Conservation (phyloP, 148 eudicot species). For the Nepenthes gracilis region DNA sequence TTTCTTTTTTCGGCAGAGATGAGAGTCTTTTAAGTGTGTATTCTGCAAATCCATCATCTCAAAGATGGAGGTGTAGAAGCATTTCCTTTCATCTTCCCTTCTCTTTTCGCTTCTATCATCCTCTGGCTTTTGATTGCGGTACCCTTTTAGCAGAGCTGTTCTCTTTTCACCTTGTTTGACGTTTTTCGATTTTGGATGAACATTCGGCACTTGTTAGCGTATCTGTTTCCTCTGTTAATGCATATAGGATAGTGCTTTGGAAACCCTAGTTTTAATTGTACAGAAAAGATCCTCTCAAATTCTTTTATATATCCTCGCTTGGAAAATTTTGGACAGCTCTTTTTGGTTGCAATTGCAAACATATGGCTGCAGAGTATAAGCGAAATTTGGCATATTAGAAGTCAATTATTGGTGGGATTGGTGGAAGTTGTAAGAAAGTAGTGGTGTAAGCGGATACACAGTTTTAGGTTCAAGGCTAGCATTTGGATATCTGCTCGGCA, state of each 20-base stretch:
- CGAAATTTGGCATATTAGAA: too few relatives aligned
- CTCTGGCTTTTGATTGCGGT: not conserved
- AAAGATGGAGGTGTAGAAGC: constrained; percentile 14
- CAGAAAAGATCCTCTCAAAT: not conserved
- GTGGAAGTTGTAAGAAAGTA: not conserved
- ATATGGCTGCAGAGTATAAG: not conserved
- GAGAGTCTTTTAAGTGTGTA: constrained; percentile 1
- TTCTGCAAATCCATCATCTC: constrained; percentile 5
- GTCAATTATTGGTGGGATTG: too few relatives aligned
- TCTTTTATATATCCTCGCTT: not conserved
- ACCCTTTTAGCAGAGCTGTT: not conserved
- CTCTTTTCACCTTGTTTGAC: not conserved
- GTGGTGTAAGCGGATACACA: too few relatives aligned
- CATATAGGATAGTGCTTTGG: not conserved
- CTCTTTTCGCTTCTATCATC: not conserved
- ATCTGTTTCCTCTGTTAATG: not conserved
- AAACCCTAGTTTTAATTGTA: constrained; percentile 7
- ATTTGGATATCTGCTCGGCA: too few relatives aligned
- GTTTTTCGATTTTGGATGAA: not conserved
- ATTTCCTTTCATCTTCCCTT: not conserved
- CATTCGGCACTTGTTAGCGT: not conserved
- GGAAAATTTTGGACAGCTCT: not conserved
- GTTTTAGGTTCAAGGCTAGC: too few relatives aligned
- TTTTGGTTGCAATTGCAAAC: constrained; percentile 1
- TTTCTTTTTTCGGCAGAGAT: not conserved